Base-by-base conservation (phyloP, 306 rosid species). In the Macrotyloma uniflorum region DNA sequence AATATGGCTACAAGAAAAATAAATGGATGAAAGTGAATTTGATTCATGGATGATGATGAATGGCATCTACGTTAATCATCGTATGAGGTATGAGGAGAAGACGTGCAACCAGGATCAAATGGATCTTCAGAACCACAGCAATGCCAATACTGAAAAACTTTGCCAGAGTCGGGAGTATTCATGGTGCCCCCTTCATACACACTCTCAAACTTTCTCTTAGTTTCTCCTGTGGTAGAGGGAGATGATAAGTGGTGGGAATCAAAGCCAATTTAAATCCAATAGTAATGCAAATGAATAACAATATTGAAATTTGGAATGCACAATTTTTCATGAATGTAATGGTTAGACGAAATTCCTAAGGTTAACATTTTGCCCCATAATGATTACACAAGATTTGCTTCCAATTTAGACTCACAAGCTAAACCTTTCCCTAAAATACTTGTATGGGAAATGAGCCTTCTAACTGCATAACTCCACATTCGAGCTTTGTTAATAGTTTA, bases 101-200 rank as follows among this genome's bases (percentile, higher is more conserved):
- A 92, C 0, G 94, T 89, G 80, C 97, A 94, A 67, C 98, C 98
- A 5, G 87, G 95, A 78, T 90, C 85, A 28, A 89, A 92, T 28
- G 97, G 93, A 82, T 94, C 97, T 83, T 92, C 98, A 62, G 96
- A 90, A 4, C 95, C 98, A 82, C 98, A 94, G 70, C 98, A 92
- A 84, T 92, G 98, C 98, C 98, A 94, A 64, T 94, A 94, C 65
- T 94, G 98, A 54, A 92, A 75, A 63, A 94, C 97, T 79, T 85
- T 79, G 74, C 98, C 98, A 8, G 97, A 86, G 77, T 86, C 90
- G 1, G 96, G 97, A 80, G 96, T 85, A 77, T 75, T 81, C 97
- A 92, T 85, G 46, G 97, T 92, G 36, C 98, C 98, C 68, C 97
- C 98, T 26, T 84, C 58, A 82, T 84, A 85, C 61, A 94, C 98